Evolutionary conservation across 2,329 filamentous ascomycete species (phyloP).

Genomic region (Basipetospora chlamydospora): DNA sequence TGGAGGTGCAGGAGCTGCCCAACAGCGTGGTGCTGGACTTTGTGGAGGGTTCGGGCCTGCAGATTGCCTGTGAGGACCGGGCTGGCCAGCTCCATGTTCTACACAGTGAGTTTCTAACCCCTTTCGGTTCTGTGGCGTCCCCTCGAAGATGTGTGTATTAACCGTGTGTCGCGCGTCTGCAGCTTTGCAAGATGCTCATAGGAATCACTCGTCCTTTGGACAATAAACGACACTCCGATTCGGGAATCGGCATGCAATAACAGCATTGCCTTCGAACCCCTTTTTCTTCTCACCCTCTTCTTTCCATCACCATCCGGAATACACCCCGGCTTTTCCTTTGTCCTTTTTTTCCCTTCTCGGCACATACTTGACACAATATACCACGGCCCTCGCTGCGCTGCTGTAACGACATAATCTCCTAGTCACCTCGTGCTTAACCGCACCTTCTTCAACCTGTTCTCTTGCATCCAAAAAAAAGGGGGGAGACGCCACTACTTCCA

Average conservation of each 20-base stretch:
- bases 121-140: conserved; percentile 1
- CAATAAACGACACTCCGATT: no score
- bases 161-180: not conserved
- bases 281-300: not conserved
- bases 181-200: conserved; percentile 23
- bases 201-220: conserved; percentile 13
- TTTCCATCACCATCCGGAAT: no score
- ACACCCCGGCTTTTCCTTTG: not conserved
- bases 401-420: no score
- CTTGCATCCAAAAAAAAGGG: no score
- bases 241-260: not conserved
- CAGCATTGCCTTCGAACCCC: not conserved
- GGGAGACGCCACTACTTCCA: no score
- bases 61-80: conserved; percentile 50
- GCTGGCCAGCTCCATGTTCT: conserved; percentile 40
- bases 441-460: no score
- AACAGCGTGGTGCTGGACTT: conserved; percentile 60
- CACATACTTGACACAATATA: no score
- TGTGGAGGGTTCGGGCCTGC: conserved; percentile 43
- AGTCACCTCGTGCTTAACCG: no score
- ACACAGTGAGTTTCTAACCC: conserved; percentile 26
- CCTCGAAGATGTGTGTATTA: conserved; percentile 3
- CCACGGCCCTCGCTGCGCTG: no score
- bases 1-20: conserved; percentile 83
- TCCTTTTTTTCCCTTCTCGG: no score